phyloP scores from a whole-genome alignment of 768 basidiomycete species.

The Pisolithus sp. region DNA sequence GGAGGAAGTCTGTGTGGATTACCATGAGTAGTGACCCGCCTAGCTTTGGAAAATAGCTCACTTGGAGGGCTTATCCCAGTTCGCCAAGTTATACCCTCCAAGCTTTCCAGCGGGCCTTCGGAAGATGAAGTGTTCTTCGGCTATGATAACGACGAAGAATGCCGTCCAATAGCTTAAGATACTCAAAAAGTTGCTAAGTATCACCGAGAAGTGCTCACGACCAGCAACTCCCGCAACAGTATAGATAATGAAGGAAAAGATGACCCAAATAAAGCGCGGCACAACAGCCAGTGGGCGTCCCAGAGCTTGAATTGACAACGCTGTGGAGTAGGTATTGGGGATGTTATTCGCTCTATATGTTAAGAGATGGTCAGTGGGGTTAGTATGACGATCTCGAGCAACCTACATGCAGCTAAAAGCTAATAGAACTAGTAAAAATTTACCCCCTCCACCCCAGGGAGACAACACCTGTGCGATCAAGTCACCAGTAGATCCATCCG shows the following conservation, averaged over 20 bases:
- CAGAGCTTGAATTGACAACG: slow-evolving; percentile 40
- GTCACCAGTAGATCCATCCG: slow-evolving; percentile 36
- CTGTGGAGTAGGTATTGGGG: slow-evolving; percentile 42
- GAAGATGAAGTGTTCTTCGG: slow-evolving; percentile 44
- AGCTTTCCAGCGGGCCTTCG: slow-evolving; percentile 33
- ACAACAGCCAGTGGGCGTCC: slow-evolving; percentile 37
- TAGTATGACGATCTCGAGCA: background rate
- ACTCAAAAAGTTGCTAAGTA: slow-evolving; percentile 37
- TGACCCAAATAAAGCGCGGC: slow-evolving; percentile 42
- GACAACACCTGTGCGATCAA: slow-evolving; percentile 38
- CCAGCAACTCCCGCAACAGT: slow-evolving; percentile 37
- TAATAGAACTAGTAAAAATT: slow-evolving; percentile 37
- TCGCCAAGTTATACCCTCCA: slow-evolving; percentile 47
- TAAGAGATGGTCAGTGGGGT: background rate
- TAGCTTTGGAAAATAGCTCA: slow-evolving; percentile 11
- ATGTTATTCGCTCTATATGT: slow-evolving; percentile 32
- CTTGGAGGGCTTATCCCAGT: slow-evolving; percentile 38
- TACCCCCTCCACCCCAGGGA: slow-evolving; percentile 38
- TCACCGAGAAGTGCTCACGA: slow-evolving; percentile 38
- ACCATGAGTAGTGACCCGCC: background rate
- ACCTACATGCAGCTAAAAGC: slow-evolving; percentile 38
- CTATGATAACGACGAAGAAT: slow-evolving; percentile 40
- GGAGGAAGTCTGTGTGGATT: slow-evolving; percentile 20
- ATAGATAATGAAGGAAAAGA: slow-evolving; percentile 33
- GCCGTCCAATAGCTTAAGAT: slow-evolving; percentile 42